Evolutionary conservation across 2,329 filamentous ascomycete species (phyloP), one percentile per base, ranked within the genome.

Genomic region (Orbilia oligospora): DNA sequence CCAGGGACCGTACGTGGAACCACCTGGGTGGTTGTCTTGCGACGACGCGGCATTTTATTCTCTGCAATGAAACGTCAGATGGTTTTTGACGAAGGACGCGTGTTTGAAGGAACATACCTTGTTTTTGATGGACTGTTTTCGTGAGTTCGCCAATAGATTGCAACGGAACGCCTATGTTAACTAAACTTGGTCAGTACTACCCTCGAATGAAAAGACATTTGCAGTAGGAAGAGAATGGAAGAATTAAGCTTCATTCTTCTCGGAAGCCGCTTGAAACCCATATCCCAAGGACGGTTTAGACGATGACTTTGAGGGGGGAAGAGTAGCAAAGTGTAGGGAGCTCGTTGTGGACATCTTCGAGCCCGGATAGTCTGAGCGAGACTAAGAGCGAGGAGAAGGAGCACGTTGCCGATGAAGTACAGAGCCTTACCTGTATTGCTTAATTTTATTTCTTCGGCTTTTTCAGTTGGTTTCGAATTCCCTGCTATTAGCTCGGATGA

Each of bases 11-110:
- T 46, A 16, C 44, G n/a, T n/a, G 44, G 44, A 6, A 33, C 20
- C 2, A 49, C 24, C 9, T 44, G 24, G 49, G 30, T 2, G 9
- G 10, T 12, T 58, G 51, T 36, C 36, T 46, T 69, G 22, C 51
- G 36, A 33, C 66, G 20, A 20, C 66, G 66, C 8, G 66, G 51
- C 66, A 58, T 69, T 30, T 36, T 33, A 8, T 14, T 44, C 12
- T 44, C 49, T 68, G 18, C 5, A 20, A 27, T 46, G 12, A 14
- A 20, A 58, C 9, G 38, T 61, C 49, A 69, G 38, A 22, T 1
- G 5, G 9, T 36, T 2, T 38, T 36, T 22, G 20, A 18, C n/a
- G 18, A 6, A 67, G 14, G 6, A 38, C n/a, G 27, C 18, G 16
- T 36, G n/a, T 16, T 12, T 14, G 27, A 16, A 65, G 41, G 0